phyloP scores from a whole-genome alignment of 768 basidiomycete genomes.

The Boletellus emodensis region DNA sequence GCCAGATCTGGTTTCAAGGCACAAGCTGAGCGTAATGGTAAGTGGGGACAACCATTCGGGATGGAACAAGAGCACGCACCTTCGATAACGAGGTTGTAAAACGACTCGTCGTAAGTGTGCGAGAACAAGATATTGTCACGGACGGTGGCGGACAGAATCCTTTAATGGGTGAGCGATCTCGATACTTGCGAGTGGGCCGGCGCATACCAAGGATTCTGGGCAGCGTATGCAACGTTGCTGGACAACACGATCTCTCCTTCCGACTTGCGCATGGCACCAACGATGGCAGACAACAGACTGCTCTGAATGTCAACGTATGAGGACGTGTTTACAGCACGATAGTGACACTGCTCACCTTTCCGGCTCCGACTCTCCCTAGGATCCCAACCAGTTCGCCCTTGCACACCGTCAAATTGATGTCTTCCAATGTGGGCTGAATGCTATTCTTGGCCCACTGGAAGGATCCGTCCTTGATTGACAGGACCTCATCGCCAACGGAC shows the following conservation, averaged over 20 bases:
- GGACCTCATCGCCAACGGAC: constrained; percentile 59
- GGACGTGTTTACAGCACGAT: neutral
- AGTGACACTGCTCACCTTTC: constrained; percentile 55
- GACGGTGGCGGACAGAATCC: constrained; percentile 83
- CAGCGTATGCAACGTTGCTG: constrained; percentile 77
- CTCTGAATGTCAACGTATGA: constrained; percentile 38
- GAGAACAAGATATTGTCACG: constrained; percentile 92
- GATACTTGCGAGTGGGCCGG: neutral
- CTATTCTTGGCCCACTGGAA: constrained; percentile 71
- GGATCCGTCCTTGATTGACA: constrained; percentile 70
- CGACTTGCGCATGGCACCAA: constrained; percentile 79
- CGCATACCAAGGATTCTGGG: constrained; percentile 79
- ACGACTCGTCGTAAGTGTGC: constrained; percentile 80
- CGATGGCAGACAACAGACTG: constrained; percentile 71
- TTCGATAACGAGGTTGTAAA: constrained; percentile 80
- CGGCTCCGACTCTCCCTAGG: constrained; percentile 85
- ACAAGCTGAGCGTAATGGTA: constrained; percentile 50
- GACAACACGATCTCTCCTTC: constrained; percentile 70
- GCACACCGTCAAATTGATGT: constrained; percentile 65
- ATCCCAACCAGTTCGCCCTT: constrained; percentile 86
- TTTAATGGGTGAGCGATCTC: constrained; percentile 19
- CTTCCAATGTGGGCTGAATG: constrained; percentile 63
- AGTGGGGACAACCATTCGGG: neutral
- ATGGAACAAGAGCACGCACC: constrained; percentile 35
- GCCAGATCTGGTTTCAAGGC: constrained; percentile 80